These are phyloP conservation scores for Myrmaecium sp. DNA, from an alignment of 2,329 filamentous ascomycete species.

Conservation along the genomic window DNA sequence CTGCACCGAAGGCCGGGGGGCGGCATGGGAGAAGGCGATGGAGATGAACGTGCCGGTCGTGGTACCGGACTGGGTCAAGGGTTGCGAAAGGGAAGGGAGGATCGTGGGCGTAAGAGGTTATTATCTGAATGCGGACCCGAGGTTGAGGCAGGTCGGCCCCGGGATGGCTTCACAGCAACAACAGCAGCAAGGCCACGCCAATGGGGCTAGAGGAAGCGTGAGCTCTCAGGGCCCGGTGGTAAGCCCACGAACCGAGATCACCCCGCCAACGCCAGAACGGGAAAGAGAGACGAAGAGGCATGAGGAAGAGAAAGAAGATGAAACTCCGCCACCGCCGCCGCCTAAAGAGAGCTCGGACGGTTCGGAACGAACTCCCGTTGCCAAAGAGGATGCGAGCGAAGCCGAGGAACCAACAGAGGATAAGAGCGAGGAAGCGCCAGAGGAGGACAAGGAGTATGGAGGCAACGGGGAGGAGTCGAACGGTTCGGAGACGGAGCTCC, in stretches of 20 bases:
- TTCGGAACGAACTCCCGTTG: conserved; percentile 6
- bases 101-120: conserved; percentile 92
- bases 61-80: conserved; percentile 89
- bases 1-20: conserved; percentile 78
- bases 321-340: conserved; percentile 12
- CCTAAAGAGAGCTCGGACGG: conserved; percentile 7
- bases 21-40: conserved; percentile 87
- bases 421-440: conserved; percentile 8
- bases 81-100: conserved; percentile 82
- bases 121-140: conserved; percentile 75
- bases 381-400: conserved; percentile 10
- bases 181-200: conserved; percentile 10
- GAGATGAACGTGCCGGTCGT: conserved; percentile 98
- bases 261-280: conserved; percentile 32
- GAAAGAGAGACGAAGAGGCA: conserved; percentile 4
- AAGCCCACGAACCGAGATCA: conserved; percentile 32
- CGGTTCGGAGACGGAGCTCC: conserved; percentile 1
- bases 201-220: conserved; percentile 1
- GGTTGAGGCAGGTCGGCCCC: conserved; percentile 36
- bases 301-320: conserved; percentile 3
- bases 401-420: conserved; percentile 9
- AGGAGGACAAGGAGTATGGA: conserved; percentile 4
- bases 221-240: conserved; percentile 16
- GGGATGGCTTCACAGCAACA: conserved; percentile 11
- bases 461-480: conserved; percentile 3